Conservation (phyloP, 345 rosid genomes). For the Aquilaria sinensis region DNA sequence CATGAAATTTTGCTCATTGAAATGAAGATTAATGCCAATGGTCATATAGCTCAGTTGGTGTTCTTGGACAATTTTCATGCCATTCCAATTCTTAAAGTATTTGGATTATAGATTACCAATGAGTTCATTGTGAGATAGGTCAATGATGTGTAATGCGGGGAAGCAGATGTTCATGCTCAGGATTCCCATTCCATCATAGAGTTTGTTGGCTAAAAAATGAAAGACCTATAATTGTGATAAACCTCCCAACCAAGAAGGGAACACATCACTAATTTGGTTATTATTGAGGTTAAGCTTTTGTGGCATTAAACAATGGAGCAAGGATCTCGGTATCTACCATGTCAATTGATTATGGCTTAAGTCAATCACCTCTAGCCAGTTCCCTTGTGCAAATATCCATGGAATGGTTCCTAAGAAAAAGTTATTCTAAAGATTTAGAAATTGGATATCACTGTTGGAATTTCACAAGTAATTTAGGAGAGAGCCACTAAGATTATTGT, state of each 20-base stretch:
- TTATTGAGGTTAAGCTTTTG: not conserved
- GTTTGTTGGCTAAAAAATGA: not conserved
- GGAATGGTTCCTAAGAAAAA: not conserved
- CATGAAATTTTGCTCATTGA: no score
- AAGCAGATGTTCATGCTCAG: not conserved
- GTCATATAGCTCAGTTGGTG: no score
- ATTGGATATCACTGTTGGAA: not conserved
- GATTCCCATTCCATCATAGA: conserved; percentile 1
- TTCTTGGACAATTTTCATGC: no score
- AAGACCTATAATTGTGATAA: conserved; percentile 2
- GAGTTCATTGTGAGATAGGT: no score
- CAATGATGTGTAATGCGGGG: no score
- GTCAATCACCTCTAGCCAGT: not conserved
- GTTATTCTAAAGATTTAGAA: not conserved
- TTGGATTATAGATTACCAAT: no score
- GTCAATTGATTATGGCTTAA: conserved; percentile 2
- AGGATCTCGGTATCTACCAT: conserved; percentile 6
- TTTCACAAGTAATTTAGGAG: not conserved
- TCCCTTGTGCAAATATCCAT: no score
- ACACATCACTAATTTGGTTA: conserved; percentile 5
- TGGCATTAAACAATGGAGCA: not conserved
- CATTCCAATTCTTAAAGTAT: no score
- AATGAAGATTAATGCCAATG: no score
- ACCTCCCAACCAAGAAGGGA: conserved; percentile 13
- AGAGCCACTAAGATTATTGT: conserved; percentile 2